Conservation (phyloP, 345 rosid genomes). For the Aurinia saxatilis region DNA sequence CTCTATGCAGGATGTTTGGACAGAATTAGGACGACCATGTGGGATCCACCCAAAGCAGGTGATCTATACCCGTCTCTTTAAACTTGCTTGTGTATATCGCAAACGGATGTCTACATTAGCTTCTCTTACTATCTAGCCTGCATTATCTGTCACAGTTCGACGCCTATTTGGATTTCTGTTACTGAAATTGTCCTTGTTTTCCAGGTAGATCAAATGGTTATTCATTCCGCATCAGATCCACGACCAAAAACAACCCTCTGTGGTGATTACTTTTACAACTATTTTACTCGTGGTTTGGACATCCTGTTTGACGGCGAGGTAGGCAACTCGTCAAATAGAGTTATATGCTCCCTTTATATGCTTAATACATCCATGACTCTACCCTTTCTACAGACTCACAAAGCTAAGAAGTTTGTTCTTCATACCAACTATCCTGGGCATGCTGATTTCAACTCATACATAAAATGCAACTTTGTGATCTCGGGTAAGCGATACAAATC, state of each 20-base stretch:
- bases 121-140: conserved; percentile 1
- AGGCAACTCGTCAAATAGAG: conserved; percentile 1
- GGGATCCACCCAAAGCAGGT: conserved; percentile 99
- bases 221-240: conserved; percentile 87
- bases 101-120: conserved; percentile 4
- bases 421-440: conserved; percentile 98
- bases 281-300: conserved; percentile 90
- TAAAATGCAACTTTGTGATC: conserved; percentile 85
- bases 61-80: not conserved
- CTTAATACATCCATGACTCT: conserved; percentile 2
- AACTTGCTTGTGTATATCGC: not conserved
- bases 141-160: not conserved
- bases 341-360: conserved; percentile 6
- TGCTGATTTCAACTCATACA: conserved; percentile 93
- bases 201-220: conserved; percentile 97
- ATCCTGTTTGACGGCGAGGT: conserved; percentile 98
- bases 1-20: conserved; percentile 84
- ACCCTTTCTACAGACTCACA: conserved; percentile 63
- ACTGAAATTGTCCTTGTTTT: conserved; percentile 13
- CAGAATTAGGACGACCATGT: conserved; percentile 95
- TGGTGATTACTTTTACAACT: conserved; percentile 95
- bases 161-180: not conserved
- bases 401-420: conserved; percentile 84
- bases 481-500: conserved; percentile 39
- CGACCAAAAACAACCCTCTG: conserved; percentile 79